phyloP scores from a whole-genome alignment of 805 yeast species.

The Metschnikowia colocasiae region DNA sequence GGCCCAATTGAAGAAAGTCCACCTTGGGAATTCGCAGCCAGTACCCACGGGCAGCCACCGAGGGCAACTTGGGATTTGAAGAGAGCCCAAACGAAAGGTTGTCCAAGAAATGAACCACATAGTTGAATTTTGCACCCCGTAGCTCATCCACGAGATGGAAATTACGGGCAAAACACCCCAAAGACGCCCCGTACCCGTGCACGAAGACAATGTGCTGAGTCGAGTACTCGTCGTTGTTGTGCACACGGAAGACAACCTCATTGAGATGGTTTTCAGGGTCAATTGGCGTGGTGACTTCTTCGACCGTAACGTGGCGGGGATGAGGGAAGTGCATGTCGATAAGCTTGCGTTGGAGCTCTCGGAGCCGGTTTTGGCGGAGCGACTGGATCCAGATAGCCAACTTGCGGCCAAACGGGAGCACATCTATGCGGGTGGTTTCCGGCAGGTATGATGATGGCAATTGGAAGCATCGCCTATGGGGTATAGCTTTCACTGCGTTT shows the following conservation, averaged over 20 bases:
- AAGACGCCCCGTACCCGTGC: constrained; percentile 57
- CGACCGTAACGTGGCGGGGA: constrained; percentile 19
- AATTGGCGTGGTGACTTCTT: constrained; percentile 19
- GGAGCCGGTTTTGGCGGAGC: constrained; percentile 23
- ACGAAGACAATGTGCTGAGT: constrained; percentile 46
- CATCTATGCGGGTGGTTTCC: constrained; percentile 8
- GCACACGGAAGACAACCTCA: constrained; percentile 31
- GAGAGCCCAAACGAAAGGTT: constrained; percentile 50
- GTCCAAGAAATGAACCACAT: constrained; percentile 49
- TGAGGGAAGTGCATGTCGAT: constrained; percentile 33
- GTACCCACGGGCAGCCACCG: constrained; percentile 9
- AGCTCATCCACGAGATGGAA: constrained; percentile 38
- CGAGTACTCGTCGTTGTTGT: constrained; percentile 20
- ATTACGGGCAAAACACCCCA: constrained; percentile 55
- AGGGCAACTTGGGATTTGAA: constrained; percentile 37
- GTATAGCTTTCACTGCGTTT: not conserved
- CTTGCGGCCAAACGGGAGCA: constrained; percentile 12
- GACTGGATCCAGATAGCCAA: constrained; percentile 22
- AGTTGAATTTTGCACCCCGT: constrained; percentile 29
- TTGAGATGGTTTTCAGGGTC: constrained; percentile 32
- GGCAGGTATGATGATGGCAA: constrained; percentile 13
- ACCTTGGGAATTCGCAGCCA: constrained; percentile 20
- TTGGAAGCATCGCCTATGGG: constrained; percentile 6
- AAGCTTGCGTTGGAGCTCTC: constrained; percentile 31
- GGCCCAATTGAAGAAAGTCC: constrained; percentile 23